Conservation (phyloP, 2,329 filamentous ascomycete species). For the Diaporthe vexans region DNA sequence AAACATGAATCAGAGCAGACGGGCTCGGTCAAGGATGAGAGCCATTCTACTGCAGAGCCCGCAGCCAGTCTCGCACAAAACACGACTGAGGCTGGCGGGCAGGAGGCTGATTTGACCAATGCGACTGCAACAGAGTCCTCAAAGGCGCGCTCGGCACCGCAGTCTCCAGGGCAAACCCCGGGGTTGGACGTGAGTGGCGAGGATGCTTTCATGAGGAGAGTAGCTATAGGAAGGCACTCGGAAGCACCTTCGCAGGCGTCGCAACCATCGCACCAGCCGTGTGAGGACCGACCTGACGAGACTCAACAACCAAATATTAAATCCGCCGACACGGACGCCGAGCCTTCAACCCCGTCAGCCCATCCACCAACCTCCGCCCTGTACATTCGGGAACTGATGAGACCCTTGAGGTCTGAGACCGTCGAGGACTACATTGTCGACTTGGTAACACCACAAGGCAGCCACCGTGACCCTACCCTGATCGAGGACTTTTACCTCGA, state of each 20-base stretch:
- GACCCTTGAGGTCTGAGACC: conserved; percentile 79
- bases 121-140: conserved; percentile 28
- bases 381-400: conserved; percentile 92
- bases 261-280: conserved; percentile 41
- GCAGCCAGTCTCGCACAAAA: background rate
- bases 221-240: conserved; percentile 31
- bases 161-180: background rate
- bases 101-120: conserved; percentile 15
- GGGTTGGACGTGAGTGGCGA: conserved; percentile 18
- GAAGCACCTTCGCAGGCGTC: conserved; percentile 39
- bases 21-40: background rate
- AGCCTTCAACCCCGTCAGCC: conserved; percentile 63
- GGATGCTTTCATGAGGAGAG: conserved; percentile 1
- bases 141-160: background rate
- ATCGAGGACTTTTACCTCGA: conserved; percentile 84
- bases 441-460: conserved; percentile 73
- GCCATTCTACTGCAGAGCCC: background rate
- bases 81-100: conserved; percentile 2
- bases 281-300: conserved; percentile 41
- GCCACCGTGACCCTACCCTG: conserved; percentile 64
- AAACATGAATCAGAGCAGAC: background rate
- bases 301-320: conserved; percentile 33
- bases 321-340: conserved; percentile 50
- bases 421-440: conserved; percentile 78
- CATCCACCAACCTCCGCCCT: conserved; percentile 82